Percentiles rank a stretch among this genome's conserved stretches.
Evolutionary conservation across 2,329 filamentous ascomycete species (phyloP).

Genomic region (Arthroderma sp.): DNA sequence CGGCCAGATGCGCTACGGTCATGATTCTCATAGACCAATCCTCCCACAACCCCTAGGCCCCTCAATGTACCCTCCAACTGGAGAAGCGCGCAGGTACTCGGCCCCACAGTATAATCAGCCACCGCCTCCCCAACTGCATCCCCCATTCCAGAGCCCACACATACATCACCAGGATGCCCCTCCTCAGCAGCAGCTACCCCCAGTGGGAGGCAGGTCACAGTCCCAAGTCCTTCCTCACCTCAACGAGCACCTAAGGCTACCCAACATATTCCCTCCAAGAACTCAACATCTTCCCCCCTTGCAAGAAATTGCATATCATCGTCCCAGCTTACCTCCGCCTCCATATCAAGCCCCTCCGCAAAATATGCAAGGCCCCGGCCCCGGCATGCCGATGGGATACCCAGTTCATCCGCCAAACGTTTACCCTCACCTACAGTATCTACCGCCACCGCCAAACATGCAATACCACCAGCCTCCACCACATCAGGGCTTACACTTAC

Average conservation of each 20-base stretch:
- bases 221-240: constrained; percentile 19
- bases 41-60: constrained; percentile 24
- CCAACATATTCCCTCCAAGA: constrained; percentile 26
- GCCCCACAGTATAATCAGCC: background rate
- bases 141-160: background rate
- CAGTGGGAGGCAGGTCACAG: constrained; percentile 18
- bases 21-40: constrained; percentile 19
- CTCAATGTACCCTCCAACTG: constrained; percentile 21
- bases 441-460: constrained; percentile 2
- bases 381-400: background rate
- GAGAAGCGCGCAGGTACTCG: constrained; percentile 13
- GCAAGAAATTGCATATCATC: constrained; percentile 28
- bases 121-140: constrained; percentile 1
- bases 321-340: constrained; percentile 18
- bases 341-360: constrained; percentile 7
- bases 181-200: constrained; percentile 22
- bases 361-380: background rate
- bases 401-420: background rate
- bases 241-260: constrained; percentile 25
- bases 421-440: constrained; percentile 6
- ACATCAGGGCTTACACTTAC: background rate
- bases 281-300: constrained; percentile 31
- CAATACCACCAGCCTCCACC: background rate
- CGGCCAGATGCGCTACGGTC: background rate
- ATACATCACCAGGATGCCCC: background rate